Evolutionary conservation across 1,284 basidiomycete genomes (phyloP), one percentile per base, ranked within the genome.

Genomic region (Retiboletus flavoniger): DNA sequence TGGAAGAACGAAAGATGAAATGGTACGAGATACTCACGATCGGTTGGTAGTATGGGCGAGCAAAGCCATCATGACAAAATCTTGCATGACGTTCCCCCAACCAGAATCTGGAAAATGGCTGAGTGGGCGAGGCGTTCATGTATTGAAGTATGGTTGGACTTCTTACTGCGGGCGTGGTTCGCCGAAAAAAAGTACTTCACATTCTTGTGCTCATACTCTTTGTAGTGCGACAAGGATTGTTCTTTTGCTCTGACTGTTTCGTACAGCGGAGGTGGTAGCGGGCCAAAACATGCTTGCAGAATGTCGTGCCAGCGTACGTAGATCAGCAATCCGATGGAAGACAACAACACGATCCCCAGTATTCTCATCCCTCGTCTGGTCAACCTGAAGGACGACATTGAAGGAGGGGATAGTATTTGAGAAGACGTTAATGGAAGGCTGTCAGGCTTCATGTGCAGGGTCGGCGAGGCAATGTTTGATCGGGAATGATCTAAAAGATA

Each of bases 21-120:
- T 6, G 11, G 14, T 13, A 0, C 13, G 28, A 40, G 31, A 32
- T 45, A 66, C 74, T 63, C 51, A 76, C 72, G 71, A 67, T 53
- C 70, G 63, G 47, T 68, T 65, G 7, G 64, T 56, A 5, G 59
- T 46, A 51, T 75, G 66, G 0, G 71, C 72, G 9, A 76, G 61
- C 24, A 71, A 56, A 29, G 57, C 61, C 54, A 63, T 71, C 62
- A 76, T 62, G 21, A 75, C 59, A 53, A 68, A 62, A 47, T 78
- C 75, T 54, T 76, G 74, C 69, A 78, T 73, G 4, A 75, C 65
- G 39, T 76, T 78, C 0, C 69, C 75, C 74, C 72, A 77, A 4
- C 73, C 75, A 1, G 70, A 72, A 41, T 63, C 75, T 74, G 40
- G 13, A 49, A 26, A 48, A 11, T 7, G 24, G 7, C n/a, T 28